These are phyloP conservation scores for Endoconidiophora polonica DNA, from an alignment of 2,329 filamentous ascomycete genomes.

Conservation along the genomic window DNA sequence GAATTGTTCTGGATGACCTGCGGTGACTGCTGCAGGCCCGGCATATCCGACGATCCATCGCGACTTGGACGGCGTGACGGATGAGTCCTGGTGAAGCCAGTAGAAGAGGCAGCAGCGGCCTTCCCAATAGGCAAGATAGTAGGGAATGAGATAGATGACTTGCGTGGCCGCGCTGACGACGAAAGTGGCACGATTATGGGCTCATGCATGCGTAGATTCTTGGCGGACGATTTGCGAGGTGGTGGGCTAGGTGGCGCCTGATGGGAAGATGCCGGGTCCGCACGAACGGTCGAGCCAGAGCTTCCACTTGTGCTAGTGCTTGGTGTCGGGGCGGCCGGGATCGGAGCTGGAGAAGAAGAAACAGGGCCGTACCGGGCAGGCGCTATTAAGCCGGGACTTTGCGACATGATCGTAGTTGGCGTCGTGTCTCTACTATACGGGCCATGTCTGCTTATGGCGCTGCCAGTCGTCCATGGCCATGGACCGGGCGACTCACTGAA, in stretches of 20 bases:
- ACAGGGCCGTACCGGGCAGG: slow-evolving; percentile 27
- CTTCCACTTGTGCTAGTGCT: background rate
- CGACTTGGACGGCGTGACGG: slow-evolving; percentile 49
- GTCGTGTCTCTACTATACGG: slow-evolving; percentile 63
- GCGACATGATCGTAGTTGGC: slow-evolving; percentile 61
- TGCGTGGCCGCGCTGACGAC: background rate
- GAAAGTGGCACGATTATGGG: slow-evolving; percentile 38
- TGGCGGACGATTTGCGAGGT: slow-evolving; percentile 17
- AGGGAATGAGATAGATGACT: background rate
- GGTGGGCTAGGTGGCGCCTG: slow-evolving; percentile 17
- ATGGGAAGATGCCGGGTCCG: background rate
- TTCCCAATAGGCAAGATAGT: background rate
- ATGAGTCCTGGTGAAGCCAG: slow-evolving; percentile 4
- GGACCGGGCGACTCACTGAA: slow-evolving; percentile 58
- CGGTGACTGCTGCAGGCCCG: slow-evolving; percentile 33
- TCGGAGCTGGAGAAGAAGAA: too few relatives aligned
- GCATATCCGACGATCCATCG: slow-evolving; percentile 48
- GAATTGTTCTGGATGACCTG: slow-evolving; percentile 48
- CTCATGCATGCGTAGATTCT: slow-evolving; percentile 34
- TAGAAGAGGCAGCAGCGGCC: background rate
- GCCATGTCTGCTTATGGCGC: slow-evolving; percentile 20
- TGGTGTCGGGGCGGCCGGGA: too few relatives aligned
- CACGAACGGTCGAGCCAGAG: background rate
- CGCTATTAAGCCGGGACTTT: slow-evolving; percentile 44
- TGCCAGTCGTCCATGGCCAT: slow-evolving; percentile 8